Conservation (phyloP, 2,329 filamentous ascomycete genomes). For the Phyllosticta capitalensis region DNA sequence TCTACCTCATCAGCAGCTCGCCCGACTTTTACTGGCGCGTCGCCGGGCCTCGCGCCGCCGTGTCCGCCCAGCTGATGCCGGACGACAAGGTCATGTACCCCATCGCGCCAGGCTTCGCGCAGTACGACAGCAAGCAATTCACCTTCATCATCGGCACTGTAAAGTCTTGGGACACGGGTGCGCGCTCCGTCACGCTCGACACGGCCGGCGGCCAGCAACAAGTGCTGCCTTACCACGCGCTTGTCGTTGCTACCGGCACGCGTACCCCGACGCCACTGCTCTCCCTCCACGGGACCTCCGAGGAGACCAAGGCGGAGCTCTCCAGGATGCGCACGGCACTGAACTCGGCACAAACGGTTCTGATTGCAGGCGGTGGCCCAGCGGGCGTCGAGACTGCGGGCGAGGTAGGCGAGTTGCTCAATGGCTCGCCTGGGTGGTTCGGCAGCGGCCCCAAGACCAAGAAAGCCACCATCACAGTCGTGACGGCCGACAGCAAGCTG, state of each 20-base stretch:
- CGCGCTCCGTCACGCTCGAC: constrained; percentile 15
- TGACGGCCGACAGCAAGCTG: constrained; percentile 19
- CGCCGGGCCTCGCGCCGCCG: constrained; percentile 26
- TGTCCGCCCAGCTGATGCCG: constrained; percentile 19
- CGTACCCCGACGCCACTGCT: constrained; percentile 22
- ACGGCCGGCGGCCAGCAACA: constrained; percentile 13
- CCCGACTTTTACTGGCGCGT: constrained; percentile 32
- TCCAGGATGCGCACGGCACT: constrained; percentile 19
- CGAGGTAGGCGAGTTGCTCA: constrained; percentile 40
- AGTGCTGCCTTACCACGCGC: constrained; percentile 21
- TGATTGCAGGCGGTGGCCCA: constrained; percentile 27
- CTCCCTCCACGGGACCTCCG: constrained; percentile 24
- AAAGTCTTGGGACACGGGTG: constrained; percentile 19
- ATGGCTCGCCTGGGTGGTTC: constrained; percentile 36
- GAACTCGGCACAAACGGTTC: constrained; percentile 19
- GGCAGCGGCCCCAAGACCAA: constrained; percentile 14
- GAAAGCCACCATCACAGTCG: constrained; percentile 20
- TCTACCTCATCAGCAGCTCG: constrained; percentile 27
- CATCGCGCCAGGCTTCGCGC: constrained; percentile 23
- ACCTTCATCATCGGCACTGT: constrained; percentile 17
- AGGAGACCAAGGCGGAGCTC: constrained; percentile 25
- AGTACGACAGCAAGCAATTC: constrained; percentile 19
- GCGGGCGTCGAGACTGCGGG: constrained; percentile 29
- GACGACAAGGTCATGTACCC: constrained; percentile 23
- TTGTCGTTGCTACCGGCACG: constrained; percentile 28